Evolutionary conservation across 179 eudicot species (phyloP).

Genomic region (Silene noctiflora): DNA sequence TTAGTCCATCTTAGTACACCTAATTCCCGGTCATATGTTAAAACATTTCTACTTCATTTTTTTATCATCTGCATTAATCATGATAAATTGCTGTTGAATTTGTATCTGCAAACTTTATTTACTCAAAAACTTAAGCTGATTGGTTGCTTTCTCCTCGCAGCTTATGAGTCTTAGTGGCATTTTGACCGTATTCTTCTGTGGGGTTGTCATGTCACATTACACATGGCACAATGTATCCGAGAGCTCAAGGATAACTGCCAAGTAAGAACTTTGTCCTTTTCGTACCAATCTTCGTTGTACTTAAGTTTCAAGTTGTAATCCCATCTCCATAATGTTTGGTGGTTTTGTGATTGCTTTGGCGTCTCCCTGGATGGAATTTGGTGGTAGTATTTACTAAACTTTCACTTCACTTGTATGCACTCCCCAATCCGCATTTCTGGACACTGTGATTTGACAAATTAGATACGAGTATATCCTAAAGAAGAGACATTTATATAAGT

Average conservation of each 20-base stretch:
- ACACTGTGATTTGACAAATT: background rate
- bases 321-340: background rate
- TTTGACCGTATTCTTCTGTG: slow-evolving; percentile 73
- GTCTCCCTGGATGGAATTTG: background rate
- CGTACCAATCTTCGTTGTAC: background rate
- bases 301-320: background rate
- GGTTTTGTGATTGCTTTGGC: background rate
- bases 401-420: background rate
- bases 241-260: slow-evolving; percentile 66
- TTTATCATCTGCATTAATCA: background rate
- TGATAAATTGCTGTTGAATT: background rate
- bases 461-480: background rate
- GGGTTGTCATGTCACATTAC: slow-evolving; percentile 82
- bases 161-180: slow-evolving; percentile 68
- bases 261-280: slow-evolving; percentile 39
- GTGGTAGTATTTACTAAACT: too few species aligned
- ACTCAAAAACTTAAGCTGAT: background rate
- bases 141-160: slow-evolving; percentile 37
- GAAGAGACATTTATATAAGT: background rate
- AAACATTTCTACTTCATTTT: background rate
- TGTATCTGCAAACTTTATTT: background rate
- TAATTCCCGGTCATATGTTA: background rate
- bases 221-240: slow-evolving; percentile 81
- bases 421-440: background rate
- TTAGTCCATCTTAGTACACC: too few species aligned